Evolutionary conservation across 2,329 filamentous ascomycete species (phyloP), one percentile per base, ranked within the genome.

Genomic region (Claviceps capensis): DNA sequence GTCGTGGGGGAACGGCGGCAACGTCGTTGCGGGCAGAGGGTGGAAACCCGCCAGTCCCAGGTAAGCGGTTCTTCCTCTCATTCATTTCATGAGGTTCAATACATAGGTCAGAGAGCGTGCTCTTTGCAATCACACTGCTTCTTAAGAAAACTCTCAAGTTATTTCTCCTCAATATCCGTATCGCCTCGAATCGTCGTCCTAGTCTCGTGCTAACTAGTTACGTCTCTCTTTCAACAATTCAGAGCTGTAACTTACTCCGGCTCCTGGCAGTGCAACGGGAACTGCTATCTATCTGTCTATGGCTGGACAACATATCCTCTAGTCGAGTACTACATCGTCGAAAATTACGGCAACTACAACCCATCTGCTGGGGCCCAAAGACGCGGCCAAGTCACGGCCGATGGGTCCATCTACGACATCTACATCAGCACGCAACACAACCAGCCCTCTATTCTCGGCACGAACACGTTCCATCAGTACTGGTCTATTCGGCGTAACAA

Each of bases 21-120:
- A 79, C 67, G 74, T 78, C 46, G 76, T 79, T 36, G 75, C 68
- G 53, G 78, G 78, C 36, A 81, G 79, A 64, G 78, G 78, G 41
- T 81, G 77, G 76, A 72, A 72, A 52, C 71, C 76, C 17, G 77
- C 77, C 19, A 66, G 62, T 53, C 63, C 67, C 34, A 68, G 73
- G 74, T 79, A 69, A 53, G 65, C 54, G 2, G 1, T 4, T 17
- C 37, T 36, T 47, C 22, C 8, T 47, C 11, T 22, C 23, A 22
- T 13, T 44, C 17, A 17, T 11, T 7, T n/a, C 11, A 13, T 36
- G 26, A 9, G 2, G 2, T 17, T 46, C 11, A 8, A 14, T 22
- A 1, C 46, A 51, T 66, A 65, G 7, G 2, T 11, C n/a, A 5
- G 3, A 34, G 30, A 34, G 30, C 30, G 3, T 34, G 9, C 30